Base-by-base conservation (phyloP, 495 filamentous ascomycete species). In the Hypoxylon crocopeplum region DNA sequence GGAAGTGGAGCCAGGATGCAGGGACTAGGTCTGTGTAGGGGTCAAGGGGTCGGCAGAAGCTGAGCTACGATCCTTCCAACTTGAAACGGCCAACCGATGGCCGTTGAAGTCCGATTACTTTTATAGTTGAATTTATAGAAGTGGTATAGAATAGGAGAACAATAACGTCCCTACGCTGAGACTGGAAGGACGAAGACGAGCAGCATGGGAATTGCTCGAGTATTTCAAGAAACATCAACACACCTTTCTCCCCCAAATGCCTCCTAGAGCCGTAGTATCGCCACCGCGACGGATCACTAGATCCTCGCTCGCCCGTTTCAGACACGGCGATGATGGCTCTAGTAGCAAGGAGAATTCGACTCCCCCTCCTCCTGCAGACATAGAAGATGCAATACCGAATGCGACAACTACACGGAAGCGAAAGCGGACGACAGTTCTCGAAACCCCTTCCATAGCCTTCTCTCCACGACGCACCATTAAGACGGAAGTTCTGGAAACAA, bases 121-220 rank as follows among this genome's bases (percentile, higher is more conserved):
- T n/a, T n/a, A n/a, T n/a, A n/a, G n/a, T n/a, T n/a, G n/a, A n/a
- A n/a, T 27, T 27, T 27, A 8, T 27, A 27, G 8, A 8, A 27
- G 3, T 4, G 24, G 24, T 8, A n/a, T n/a, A n/a, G 24, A 27
- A 27, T 3, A 27, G 24, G 4, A 27, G 3, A 4, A 27, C 8
- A 8, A 27, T 4, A 8, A 27, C 24, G 8, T 27, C 24, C 8
- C 4, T 3, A 27, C 24, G 24, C 24, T 3, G 32, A 34, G 5
- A 3, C 3, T 12, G 12, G 12, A 7, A 10, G 12, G 12, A 34
- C 32, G 12, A 34, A 3, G 11, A 24, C 16, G 2, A 40, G 29
- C 17, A 27, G 37, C 21, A 91, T 90, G 88, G 82, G 84, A 48
- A 85, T 83, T 25, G 87, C 83, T 24, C 78, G 81, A 36, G 74